These are phyloP conservation scores for Millerozyma miso DNA, from an alignment of 805 yeast genomes.

Conservation along the genomic window DNA sequence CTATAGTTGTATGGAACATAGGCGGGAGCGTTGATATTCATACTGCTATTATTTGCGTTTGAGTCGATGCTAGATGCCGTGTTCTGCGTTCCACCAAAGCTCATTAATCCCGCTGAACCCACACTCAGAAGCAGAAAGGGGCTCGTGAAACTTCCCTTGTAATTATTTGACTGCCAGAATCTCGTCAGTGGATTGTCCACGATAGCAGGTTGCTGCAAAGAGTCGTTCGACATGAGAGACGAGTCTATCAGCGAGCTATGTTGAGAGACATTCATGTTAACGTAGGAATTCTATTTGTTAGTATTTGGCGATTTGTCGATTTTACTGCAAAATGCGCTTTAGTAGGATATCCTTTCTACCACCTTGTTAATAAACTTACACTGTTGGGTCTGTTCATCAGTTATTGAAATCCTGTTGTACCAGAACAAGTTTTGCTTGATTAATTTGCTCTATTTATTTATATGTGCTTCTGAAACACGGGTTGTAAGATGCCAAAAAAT, in stretches of 20 bases:
- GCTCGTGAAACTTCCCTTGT: slow-evolving; percentile 1
- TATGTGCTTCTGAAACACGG: neutral
- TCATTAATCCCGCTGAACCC: neutral
- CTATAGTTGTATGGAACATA: slow-evolving; percentile 20
- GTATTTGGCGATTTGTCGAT: neutral
- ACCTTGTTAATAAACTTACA: neutral
- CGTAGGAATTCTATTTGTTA: slow-evolving; percentile 1
- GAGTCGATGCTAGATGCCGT: neutral
- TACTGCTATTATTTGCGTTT: neutral
- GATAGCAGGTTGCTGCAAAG: neutral
- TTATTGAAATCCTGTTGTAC: too few relatives aligned
- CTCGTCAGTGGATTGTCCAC: slow-evolving; percentile 7
- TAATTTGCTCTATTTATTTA: too few relatives aligned
- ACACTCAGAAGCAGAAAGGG: slow-evolving; percentile 1
- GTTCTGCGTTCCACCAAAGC: neutral
- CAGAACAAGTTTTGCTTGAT: too few relatives aligned
- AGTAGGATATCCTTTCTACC: neutral
- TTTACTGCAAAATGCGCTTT: neutral
- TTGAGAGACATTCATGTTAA: slow-evolving; percentile 6
- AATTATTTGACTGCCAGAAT: slow-evolving; percentile 11
- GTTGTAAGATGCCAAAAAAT: neutral
- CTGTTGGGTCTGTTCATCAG: slow-evolving; percentile 1
- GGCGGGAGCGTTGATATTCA: slow-evolving; percentile 29
- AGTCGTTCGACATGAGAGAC: slow-evolving; percentile 3
- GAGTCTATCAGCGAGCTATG: slow-evolving; percentile 6